Evolutionary conservation across 257 asterid genomes (phyloP).

Genomic region (Striga asiatica): DNA sequence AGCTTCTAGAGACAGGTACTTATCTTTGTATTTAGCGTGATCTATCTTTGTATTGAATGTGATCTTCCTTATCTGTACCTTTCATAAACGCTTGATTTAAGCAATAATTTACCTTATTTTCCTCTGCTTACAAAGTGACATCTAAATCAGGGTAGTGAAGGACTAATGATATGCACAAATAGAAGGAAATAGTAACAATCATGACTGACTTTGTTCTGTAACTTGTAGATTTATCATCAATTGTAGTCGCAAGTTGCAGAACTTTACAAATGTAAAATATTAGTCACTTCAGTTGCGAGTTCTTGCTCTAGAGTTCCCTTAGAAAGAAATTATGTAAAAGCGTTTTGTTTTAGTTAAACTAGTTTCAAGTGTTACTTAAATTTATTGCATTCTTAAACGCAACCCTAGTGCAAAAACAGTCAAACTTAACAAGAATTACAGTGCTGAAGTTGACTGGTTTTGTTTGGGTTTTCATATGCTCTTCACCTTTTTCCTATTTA

Average conservation of each 20-base stretch:
- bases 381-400: too few relatives aligned
- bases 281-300: too few relatives aligned
- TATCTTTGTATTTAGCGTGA: neutral
- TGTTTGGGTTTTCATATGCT: too few relatives aligned
- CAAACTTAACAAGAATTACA: too few relatives aligned
- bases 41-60: constrained; percentile 8
- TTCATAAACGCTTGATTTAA: neutral
- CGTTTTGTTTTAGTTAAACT: too few relatives aligned
- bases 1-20: constrained; percentile 92
- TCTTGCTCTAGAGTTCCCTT: too few relatives aligned
- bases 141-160: neutral
- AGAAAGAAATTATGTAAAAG: too few relatives aligned
- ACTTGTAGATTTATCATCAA: neutral
- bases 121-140: neutral
- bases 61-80: constrained; percentile 11
- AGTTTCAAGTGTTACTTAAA: too few relatives aligned
- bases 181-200: neutral
- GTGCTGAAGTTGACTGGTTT: too few relatives aligned
- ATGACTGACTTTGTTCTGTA: neutral
- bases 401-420: too few relatives aligned
- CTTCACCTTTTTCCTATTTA: too few relatives aligned
- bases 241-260: neutral
- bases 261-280: too few relatives aligned
- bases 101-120: neutral
- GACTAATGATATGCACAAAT: neutral